Evolutionary conservation across 129 eudicot genomes (phyloP), one percentile per base, ranked within the genome.

Genomic region (Centaurea solstitialis): DNA sequence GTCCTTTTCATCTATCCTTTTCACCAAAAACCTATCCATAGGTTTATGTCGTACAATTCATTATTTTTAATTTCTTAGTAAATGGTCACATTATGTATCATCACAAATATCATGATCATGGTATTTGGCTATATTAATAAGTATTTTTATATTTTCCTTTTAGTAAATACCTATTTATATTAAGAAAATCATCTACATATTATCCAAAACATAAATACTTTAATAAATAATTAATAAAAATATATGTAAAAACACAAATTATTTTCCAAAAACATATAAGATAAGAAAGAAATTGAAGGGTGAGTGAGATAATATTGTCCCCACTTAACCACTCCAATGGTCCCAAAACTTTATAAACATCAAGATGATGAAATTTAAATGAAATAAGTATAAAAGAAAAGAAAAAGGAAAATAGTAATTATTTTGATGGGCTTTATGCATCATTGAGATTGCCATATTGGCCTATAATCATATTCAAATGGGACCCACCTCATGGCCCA

Each of bases 321-420:
- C 86, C 86, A 82, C 77, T 37, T 53, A 79, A 79, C 83, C 83
- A 79, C 77, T 76, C 78, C 82, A 69, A 76, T 76, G 82, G 86
- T 82, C 86, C 86, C 86, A 82, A 76, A 70, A 82, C 86, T 76
- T 82, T 76, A 39, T 76, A 70, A 82, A 82, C 74, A 82, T 76
- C 73, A 82, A 82, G 74, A 76, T 61, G 68, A 82, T 18, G 77
- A 82, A 53, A 76, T 70, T 76, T 3, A 70, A 59, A 82, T 61
- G 59, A 67, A 22, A 82, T n/a, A 69, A 76, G 70, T 68, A 68
- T 8, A 41, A 41, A 7, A 41, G 6, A 57, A 57, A 53, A 53
- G 1, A 1, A 57, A 57, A 57, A 17, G n/a, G 4, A 57, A 57
- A 40, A 7, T 59, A 41, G 74, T 82, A 70, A 82, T 82, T 76